Evolutionary conservation across 2,329 filamentous ascomycete genomes (phyloP).

Genomic region (Ceratocystis cacaofunesta): DNA sequence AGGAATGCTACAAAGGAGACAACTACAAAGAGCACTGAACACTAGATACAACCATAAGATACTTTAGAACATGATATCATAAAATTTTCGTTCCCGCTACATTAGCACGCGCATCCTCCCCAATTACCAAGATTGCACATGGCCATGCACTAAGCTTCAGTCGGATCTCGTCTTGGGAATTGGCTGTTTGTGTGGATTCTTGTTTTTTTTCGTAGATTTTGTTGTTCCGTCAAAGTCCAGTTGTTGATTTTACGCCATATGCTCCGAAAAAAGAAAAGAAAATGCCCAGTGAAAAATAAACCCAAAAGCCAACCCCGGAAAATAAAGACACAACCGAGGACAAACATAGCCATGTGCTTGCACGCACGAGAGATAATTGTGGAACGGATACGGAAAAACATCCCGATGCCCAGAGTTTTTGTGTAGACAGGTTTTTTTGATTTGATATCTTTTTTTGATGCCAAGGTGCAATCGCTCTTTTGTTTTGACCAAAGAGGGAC

Average conservation of each 20-base stretch:
- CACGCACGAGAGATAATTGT: neutral
- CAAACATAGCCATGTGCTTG: slow-evolving; percentile 6
- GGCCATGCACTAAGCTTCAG: neutral
- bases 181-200: slow-evolving; percentile 17
- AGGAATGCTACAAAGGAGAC: slow-evolving; percentile 16
- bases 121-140: neutral
- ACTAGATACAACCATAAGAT: neutral
- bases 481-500: slow-evolving; percentile 6
- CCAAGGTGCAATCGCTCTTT: slow-evolving; percentile 8
- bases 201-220: slow-evolving; percentile 14
- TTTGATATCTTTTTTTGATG: slow-evolving; percentile 12
- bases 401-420: neutral
- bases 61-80: neutral
- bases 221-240: slow-evolving; percentile 14
- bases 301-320: slow-evolving; percentile 17
- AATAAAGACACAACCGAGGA: slow-evolving; percentile 14
- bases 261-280: slow-evolving; percentile 7
- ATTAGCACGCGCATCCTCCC: neutral
- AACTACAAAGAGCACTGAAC: neutral
- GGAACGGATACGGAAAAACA: neutral
- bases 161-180: slow-evolving; percentile 4
- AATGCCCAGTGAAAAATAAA: slow-evolving; percentile 5
- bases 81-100: neutral
- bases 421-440: slow-evolving; percentile 12
- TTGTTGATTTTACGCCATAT: slow-evolving; percentile 14